Base-by-base conservation (phyloP, 2,329 filamentous ascomycete species). In the Malbranchea zuffiana region DNA sequence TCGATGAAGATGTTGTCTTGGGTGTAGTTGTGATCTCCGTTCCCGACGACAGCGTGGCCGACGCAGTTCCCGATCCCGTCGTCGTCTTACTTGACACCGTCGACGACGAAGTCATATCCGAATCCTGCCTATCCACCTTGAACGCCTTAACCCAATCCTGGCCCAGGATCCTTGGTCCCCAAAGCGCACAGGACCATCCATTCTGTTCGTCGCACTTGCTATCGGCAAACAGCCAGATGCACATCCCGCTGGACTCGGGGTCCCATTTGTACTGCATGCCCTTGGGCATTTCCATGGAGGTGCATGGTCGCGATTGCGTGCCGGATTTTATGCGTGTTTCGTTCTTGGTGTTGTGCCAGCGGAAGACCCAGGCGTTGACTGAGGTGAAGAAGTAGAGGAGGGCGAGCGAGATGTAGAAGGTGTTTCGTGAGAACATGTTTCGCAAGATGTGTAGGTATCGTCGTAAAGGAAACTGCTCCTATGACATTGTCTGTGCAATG, bases 261-360 rank as follows among this genome's bases (percentile, higher is more conserved):
- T 34, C 39, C 35, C 35, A 42, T 29, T 34, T 38, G 25, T 42
- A 42, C 18, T 42, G 24, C 23, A 15, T 39, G 16, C 39, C 39
- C 19, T 39, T 30, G 3, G 21, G n/a, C 29, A 42, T 21, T 10
- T 35, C 10, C 23, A 42, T 42, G 7, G 33, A 30, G 1, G 35
- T 34, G 13, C 39, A 42, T 18, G 20, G 21, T 26, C 31, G 12
- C 6, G 30, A 16, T 7, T 20, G 13, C 17, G 8, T 26, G 23
- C 39, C 39, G 12, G 28, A 18, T n/a, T 39, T 17, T 12, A 42
- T 30, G 20, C 31, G 35, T 5, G 35, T 36, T 3, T 25, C n/a
- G 11, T 32, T 32, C 11, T 21, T 6, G n/a, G 2, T n/a, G 20
- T 42, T 31, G 3, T 31, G 30, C 39, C 39, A 42, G 21, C 29